Base-by-base conservation (phyloP, 1,139 yeast species). In the Pichia kudriavzevii region DNA sequence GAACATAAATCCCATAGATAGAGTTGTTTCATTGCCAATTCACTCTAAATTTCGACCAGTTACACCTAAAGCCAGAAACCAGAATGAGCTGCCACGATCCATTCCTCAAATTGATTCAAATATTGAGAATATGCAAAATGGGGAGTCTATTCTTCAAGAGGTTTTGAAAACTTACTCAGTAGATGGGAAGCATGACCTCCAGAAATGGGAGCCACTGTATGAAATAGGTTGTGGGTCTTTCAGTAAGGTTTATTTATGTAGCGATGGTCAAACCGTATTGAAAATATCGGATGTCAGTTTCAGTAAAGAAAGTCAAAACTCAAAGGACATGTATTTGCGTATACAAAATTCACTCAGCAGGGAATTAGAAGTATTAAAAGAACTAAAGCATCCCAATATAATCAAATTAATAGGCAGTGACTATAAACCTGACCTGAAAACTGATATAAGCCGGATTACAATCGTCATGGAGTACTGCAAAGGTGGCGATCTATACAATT, bases 401-500 rank as follows among this genome's bases (percentile, higher is more conserved):
- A 62, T 67, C 3, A 51, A 57, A 30, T 49, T 69, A n/a, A 41
- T 56, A 53, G 72, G 56, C 26, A 56, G 63, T 36, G 50, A 56
- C 44, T 31, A 32, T 12, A 21, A 7, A 19, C 45, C 53, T 43
- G 13, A 40, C 32, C 3, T 18, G 8, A 28, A 31, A 11, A 47
- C 51, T 32, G 55, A 53, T 32, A 18, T 26, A 4, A 34, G 36
- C 17, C 58, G 61, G 34, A 74, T 63, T 55, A 62, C 73, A 22
- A 68, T 87, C 54, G 79, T 81, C 31, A 64, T 87, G 48, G 84
- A 87, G 2, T 83, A 72, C 53, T 82, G 88, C 51, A 60, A 64
- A 10, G 96, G 97, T 2, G 96, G 97, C 2, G 94, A 85, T 51
- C 58, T 91, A 29, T 77, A 79, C 49, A 77, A 76, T 27, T 70